These are phyloP conservation scores for Wickerhamiella cacticola DNA, from an alignment of 805 yeast genomes.

Conservation along the genomic window DNA sequence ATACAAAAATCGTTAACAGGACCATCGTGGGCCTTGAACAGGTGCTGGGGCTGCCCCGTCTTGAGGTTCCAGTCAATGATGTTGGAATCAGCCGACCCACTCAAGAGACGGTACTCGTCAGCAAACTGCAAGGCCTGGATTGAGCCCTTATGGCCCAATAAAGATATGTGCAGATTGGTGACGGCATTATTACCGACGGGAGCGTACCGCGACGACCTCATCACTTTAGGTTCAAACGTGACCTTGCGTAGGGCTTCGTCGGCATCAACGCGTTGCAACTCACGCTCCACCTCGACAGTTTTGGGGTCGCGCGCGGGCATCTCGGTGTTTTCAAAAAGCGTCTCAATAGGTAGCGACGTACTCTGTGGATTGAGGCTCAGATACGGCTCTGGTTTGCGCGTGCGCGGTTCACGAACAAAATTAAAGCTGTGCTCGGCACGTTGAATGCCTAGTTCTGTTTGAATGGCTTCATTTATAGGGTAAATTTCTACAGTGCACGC, in stretches of 20 bases:
- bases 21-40: constrained; percentile 86
- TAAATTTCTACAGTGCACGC: constrained; percentile 20
- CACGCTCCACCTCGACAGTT: constrained; percentile 5
- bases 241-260: neutral
- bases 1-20: constrained; percentile 87
- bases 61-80: constrained; percentile 70
- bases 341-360: neutral
- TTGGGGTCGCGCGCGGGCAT: neutral
- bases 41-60: constrained; percentile 80
- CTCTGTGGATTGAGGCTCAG: neutral
- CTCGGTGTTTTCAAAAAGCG: neutral
- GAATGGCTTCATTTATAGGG: constrained; percentile 15
- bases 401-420: neutral
- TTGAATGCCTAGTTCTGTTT: neutral
- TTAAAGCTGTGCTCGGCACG: neutral
- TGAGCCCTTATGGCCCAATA: constrained; percentile 17
- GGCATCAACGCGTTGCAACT: neutral
- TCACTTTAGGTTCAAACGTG: neutral
- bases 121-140: constrained; percentile 15
- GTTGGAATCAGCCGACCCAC: constrained; percentile 16
- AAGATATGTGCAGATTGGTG: constrained; percentile 11
- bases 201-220: neutral
- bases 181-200: neutral
- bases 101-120: constrained; percentile 10
- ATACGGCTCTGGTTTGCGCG: neutral